Evolutionary conservation across 352 stramenopile genomes (phyloP).

Genomic region (Globisporangium polare): DNA sequence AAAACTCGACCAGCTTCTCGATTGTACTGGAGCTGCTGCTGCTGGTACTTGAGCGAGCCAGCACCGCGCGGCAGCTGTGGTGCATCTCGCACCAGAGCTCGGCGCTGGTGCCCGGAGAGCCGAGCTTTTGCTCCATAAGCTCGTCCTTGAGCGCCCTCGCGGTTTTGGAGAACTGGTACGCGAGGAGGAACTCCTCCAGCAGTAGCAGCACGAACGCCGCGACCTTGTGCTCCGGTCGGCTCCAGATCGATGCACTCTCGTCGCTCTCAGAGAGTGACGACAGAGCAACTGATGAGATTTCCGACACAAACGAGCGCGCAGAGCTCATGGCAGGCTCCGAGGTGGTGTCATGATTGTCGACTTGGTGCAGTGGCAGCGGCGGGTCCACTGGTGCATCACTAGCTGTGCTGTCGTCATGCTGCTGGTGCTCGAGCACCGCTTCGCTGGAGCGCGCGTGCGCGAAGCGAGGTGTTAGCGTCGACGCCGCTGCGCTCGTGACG

Average conservation of each 20-base stretch:
- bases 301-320: neutral
- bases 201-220: conserved; percentile 45
- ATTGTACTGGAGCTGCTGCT: conserved; percentile 24
- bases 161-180: conserved; percentile 32
- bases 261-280: neutral
- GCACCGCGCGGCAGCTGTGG: conserved; percentile 33
- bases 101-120: conserved; percentile 8
- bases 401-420: neutral
- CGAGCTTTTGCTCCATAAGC: conserved; percentile 26
- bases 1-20: conserved; percentile 58
- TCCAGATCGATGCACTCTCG: conserved; percentile 8
- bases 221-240: conserved; percentile 9
- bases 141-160: conserved; percentile 32
- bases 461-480: neutral
- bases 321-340: neutral
- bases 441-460: neutral
- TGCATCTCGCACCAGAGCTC: conserved; percentile 66
- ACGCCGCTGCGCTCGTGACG: neutral
- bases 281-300: neutral
- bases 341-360: neutral
- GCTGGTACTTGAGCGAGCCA: conserved; percentile 18
- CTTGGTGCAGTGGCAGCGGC: neutral
- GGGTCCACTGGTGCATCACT: no score
- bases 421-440: neutral
- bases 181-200: conserved; percentile 54